Evolutionary conservation across 2,329 filamentous ascomycete genomes (phyloP), one percentile per base, ranked within the genome.

Genomic region (Aspergillus aculeatinus): DNA sequence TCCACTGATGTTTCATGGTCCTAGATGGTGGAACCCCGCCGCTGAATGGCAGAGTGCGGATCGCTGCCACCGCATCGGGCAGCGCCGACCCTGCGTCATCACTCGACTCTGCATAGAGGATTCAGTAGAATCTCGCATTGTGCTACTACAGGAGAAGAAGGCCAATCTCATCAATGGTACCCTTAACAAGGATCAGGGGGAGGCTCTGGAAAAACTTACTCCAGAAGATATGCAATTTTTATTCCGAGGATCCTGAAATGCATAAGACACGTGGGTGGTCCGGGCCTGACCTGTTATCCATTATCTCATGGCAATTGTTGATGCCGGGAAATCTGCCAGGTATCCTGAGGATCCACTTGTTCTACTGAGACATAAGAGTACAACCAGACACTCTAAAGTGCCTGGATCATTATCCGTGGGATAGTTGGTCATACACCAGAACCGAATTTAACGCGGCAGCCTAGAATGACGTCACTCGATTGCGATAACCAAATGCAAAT

Each of bases 11-110:
- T 27, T 60, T 33, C 63, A 39, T 5, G 29, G 60, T 27, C 63
- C 35, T 66, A 92, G 90, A 67, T 98, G 95, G 95, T 99, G 95
- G 95, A 98, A 98, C 68, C 95, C 95, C n/a, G 93, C 93, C n/a
- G 94, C 94, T 0, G 95, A 99, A 79, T 99, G 95, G 95, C 95
- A 99, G 78, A 95, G 90, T 63, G 95, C 95, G 2, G 95, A 99
- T 74, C 86, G 91, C 65, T 92, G 90, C 72, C 95, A 98, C 77
- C 92, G 95, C 58, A 99, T 98, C 67, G 95, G 95, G 33, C 95
- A 99, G 80, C 91, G 88, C 51, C 89, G 95, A 7, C 94, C 94
- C 29, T 98, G 95, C 74, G 91, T 91, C 39, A 96, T 99, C 68
- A 98, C 93, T 1, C 88, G 95, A 29, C 85, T 99, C 11, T 96